These are phyloP conservation scores for Solanum chaucha DNA, from an alignment of 257 asterid species.

Conservation along the genomic window DNA sequence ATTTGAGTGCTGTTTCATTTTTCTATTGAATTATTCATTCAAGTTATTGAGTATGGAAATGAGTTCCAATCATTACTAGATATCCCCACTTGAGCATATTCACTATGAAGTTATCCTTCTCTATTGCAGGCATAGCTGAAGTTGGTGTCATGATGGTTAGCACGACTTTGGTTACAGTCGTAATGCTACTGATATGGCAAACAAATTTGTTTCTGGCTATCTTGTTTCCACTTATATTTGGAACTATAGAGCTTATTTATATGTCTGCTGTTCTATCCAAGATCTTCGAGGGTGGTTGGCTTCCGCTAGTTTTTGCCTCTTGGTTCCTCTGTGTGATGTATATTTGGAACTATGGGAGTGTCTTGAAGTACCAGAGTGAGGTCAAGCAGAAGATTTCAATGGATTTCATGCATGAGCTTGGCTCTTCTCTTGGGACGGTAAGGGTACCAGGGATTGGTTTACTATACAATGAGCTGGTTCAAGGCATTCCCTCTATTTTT, in stretches of 20 bases:
- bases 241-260: slow-evolving; percentile 63
- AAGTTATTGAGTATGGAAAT: background rate
- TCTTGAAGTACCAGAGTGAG: slow-evolving; percentile 77
- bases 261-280: slow-evolving; percentile 79
- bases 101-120: background rate
- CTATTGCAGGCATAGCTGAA: slow-evolving; percentile 77
- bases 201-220: slow-evolving; percentile 60
- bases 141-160: slow-evolving; percentile 95
- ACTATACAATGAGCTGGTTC: slow-evolving; percentile 84
- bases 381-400: slow-evolving; percentile 71
- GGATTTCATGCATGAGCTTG: slow-evolving; percentile 76
- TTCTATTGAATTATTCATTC: background rate
- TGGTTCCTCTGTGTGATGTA: slow-evolving; percentile 81
- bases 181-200: slow-evolving; percentile 94
- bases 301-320: slow-evolving; percentile 75
- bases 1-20: background rate
- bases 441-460: slow-evolving; percentile 90
- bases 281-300: slow-evolving; percentile 94
- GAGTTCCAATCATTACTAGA: background rate
- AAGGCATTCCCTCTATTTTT: slow-evolving; percentile 81
- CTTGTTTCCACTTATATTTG: slow-evolving; percentile 63
- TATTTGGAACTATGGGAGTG: slow-evolving; percentile 90
- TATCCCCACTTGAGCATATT: background rate
- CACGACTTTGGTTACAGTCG: slow-evolving; percentile 79
- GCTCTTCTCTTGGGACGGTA: slow-evolving; percentile 78